Base-by-base conservation (phyloP, 305 asterid genomes). In the Salvia sclarea region DNA sequence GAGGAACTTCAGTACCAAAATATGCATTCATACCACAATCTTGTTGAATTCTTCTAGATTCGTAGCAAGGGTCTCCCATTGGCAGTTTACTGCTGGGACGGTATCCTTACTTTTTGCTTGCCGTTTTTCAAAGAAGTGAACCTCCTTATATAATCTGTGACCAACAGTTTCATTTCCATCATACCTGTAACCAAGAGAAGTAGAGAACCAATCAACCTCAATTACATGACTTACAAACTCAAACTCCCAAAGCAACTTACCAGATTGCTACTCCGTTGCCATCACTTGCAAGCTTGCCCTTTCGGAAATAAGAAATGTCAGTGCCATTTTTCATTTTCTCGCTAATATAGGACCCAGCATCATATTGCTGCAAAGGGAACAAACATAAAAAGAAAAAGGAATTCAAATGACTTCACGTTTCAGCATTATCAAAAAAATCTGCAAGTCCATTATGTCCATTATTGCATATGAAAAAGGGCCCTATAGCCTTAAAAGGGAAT, bases 41-140 rank as follows among this genome's bases (percentile, higher is more conserved):
- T 79, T 76, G 35, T 77, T 88, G 79, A 90, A 84, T 76, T 86
- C 98, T 53, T 90, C 95, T 52, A 80, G 80, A 82, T 85, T 84
- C 16, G 95, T 88, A 31, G 98, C 98, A 57, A 88, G 78, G 69
- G 96, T 85, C 78, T 90, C 96, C 98, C 98, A 92, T 64, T 70
- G 83, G 77, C 74, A 86, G 67, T 40, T 55, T 31, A 84, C 69
- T 6, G 71, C 78, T 41, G 77, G 80, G 44, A 30, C 38, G 11
- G 56, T 41, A 61, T 64, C 80, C 79, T 66, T 77, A 53, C 61
- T 72, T 53, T 64, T 86, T 60, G 60, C 66, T 59, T 50, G 71
- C 71, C 63, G 66, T 21, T 47, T 68, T 72, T 76, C 74, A 78
- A 74, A 64, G 43, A 57, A 16, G 47, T 24, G 62, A 28, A 86